A percentile compares a stretch with the other conserved stretches of the same genome.
Evolutionary conservation across 768 basidiomycete species (phyloP).

Genomic region (Pleurotus salmoneostramineus): DNA sequence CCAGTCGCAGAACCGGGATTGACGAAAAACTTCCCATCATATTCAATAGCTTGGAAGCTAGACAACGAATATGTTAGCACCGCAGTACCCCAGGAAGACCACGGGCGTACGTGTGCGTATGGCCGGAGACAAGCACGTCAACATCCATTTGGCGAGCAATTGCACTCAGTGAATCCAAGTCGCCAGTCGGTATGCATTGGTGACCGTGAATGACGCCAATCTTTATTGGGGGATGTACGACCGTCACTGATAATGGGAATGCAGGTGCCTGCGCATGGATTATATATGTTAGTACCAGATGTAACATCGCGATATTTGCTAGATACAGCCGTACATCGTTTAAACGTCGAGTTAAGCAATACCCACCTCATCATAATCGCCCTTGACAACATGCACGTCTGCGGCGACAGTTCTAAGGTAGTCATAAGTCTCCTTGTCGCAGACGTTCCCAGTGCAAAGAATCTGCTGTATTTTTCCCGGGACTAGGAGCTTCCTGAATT

Average conservation of each 20-base stretch:
- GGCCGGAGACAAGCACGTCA: constrained; percentile 90
- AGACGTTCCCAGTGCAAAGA: constrained; percentile 94
- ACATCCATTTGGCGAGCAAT: constrained; percentile 97
- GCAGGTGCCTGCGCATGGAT: constrained; percentile 43
- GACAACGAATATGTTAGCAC: background rate
- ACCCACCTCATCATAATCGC: constrained; percentile 93
- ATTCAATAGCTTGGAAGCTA: constrained; percentile 93
- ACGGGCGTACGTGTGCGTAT: constrained; percentile 83
- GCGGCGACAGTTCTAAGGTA: constrained; percentile 92
- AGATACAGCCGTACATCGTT: background rate
- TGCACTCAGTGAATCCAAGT: constrained; percentile 83
- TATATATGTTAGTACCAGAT: background rate
- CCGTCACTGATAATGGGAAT: constrained; percentile 77
- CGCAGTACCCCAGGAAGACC: background rate
- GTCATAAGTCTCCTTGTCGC: constrained; percentile 96
- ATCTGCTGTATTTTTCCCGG: constrained; percentile 99
- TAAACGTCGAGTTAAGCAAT: background rate
- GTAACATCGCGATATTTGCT: background rate
- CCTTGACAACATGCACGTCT: constrained; percentile 88
- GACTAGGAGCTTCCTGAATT: constrained; percentile 95
- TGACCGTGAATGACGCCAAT: constrained; percentile 95
- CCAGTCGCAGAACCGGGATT: constrained; percentile 96
- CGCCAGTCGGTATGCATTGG: constrained; percentile 89
- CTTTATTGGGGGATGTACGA: constrained; percentile 80
- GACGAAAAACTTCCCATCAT: constrained; percentile 89